Percentiles rank a stretch among this genome's conserved stretches.
phyloP scores from a whole-genome alignment of 225 moss, liverwort and hornwort genomes.

The Bryum argenteum region DNA sequence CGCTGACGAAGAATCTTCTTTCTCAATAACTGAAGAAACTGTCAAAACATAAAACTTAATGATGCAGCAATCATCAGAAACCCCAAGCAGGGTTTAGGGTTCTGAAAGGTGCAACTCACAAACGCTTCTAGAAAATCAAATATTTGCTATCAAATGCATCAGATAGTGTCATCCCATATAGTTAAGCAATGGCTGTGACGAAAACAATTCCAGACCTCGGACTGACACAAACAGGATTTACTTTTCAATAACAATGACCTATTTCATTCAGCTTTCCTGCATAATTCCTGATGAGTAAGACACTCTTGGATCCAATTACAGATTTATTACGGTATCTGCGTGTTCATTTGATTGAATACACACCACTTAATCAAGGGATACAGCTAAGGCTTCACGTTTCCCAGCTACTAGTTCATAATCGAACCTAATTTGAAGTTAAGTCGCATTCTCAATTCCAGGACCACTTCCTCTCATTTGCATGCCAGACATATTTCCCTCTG shows the following conservation, averaged over 20 bases:
- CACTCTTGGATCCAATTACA: not conserved
- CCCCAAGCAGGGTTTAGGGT: slow-evolving; percentile 42
- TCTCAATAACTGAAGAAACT: slow-evolving; percentile 32
- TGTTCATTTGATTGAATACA: not conserved
- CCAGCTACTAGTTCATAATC: slow-evolving; percentile 6
- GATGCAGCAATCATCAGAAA: slow-evolving; percentile 19
- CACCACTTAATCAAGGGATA: not conserved
- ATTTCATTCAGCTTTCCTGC: slow-evolving; percentile 15
- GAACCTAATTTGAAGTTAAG: slow-evolving; percentile 23
- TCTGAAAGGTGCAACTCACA: slow-evolving; percentile 16
- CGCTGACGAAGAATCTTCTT: slow-evolving; percentile 28
- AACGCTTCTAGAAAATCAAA: not conserved
- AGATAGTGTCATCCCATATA: slow-evolving; percentile 1
- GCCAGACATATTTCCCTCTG: not conserved
- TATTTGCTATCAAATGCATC: slow-evolving; percentile 1
- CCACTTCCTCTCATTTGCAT: not conserved
- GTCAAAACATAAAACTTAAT: slow-evolving; percentile 1
- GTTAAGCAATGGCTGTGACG: slow-evolving; percentile 3
- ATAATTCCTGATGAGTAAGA: slow-evolving; percentile 4
- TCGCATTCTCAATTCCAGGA: not conserved
- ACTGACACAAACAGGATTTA: slow-evolving; percentile 3
- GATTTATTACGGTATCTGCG: slow-evolving; percentile 2
- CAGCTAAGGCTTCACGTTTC: not conserved
- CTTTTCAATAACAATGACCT: slow-evolving; percentile 9
- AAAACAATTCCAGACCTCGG: not conserved